Base-by-base conservation (phyloP, 2,329 filamentous ascomycete species). In the Cordyceps tenuipes region DNA sequence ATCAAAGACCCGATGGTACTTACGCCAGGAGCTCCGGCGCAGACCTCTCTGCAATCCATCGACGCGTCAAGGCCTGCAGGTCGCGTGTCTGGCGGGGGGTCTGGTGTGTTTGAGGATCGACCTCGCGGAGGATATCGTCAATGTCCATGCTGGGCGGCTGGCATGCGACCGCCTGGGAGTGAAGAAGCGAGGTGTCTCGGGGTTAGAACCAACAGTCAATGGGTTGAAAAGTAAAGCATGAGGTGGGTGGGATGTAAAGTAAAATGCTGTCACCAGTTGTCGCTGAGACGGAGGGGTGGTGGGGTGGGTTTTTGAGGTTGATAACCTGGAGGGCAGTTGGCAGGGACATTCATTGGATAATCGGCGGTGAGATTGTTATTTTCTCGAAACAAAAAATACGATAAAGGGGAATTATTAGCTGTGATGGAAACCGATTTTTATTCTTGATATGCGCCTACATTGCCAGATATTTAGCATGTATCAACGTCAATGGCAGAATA, bases 21-120 rank as follows among this genome's bases (percentile, higher is more conserved):
- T 85, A 97, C 75, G 86, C 83, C 44, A 97, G 78, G n/a, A 99
- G 79, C 73, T 97, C 92, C 2, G 93, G 91, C 49, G 91, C 87
- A 60, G 88, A 90, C 66, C 94, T 85, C 74, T 99, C 95, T 48
- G 93, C 90, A 49, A 97, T 84, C 93, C 93, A 99, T 68, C 87
- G 88, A 68, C 93, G 88, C 66, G 93, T 97, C 66, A 99, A 78
- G 57, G 89, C 85, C 72, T 97, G 91, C 66, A 97, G 81, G 74
- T 97, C 93, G 68, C 85, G 81, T 47, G 81, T 86, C 66, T 84
- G 82, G 56, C 76, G 75, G 3, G 84, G 82, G 19, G 83, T 72
- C 41, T 77, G 72, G 65, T 83, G 76, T 59, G 76, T 74, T 62
- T 77, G 72, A 54, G 82, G 84, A 72, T 90, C 86, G 66, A 91